Base-by-base conservation (phyloP, 2,329 filamentous ascomycete genomes). In the Paraphaeosphaeria minitans region DNA sequence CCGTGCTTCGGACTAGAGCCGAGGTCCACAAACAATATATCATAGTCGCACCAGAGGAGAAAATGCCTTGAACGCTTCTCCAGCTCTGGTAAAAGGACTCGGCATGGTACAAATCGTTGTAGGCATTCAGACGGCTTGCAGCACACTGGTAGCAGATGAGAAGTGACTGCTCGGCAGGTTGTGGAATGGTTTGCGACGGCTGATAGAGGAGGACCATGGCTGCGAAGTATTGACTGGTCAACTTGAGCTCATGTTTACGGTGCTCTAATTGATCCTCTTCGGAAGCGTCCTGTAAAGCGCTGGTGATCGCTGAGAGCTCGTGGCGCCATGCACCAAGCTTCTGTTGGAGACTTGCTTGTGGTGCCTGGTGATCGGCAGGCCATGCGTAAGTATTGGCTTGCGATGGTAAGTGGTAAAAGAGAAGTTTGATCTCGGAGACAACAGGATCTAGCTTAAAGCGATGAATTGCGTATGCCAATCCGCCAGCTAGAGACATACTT, bases 1-100 rank as follows among this genome's bases (percentile, higher is more conserved):
- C 52, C 8, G 67, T 66, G 0, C 58, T 61, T 13, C 67, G 66
- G 1, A 77, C 64, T 1, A 72, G 66, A 2, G 53, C 52, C 0
- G 73, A 78, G 0, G 73, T 75, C 72, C 75, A 78, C 45, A 77
- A 70, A 10, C 74, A 76, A 58, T 78, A 79, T 2, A 79, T 71
- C 7, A 79, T 68, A 0, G 75, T 78, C 2, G 76, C 75, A 0
- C 77, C 76, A 0, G 77, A 72, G 0, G 75, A 68, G 49, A 78
- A 79, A 7, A 79, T 73, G 7, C 73, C 75, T 42, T 79, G 77
- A 0, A 79, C 75, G 7, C 73, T 74, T 13, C 75, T 63, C 77
- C 77, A 79, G 37, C 64, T 61, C 64, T 76, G 64, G 62, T 63
- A 71, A 14, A 77, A 62, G 10, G 64, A 64, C 5, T 76, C 70